phyloP scores from a whole-genome alignment of 495 filamentous ascomycete species.

The Bryoglossum gracile region DNA sequence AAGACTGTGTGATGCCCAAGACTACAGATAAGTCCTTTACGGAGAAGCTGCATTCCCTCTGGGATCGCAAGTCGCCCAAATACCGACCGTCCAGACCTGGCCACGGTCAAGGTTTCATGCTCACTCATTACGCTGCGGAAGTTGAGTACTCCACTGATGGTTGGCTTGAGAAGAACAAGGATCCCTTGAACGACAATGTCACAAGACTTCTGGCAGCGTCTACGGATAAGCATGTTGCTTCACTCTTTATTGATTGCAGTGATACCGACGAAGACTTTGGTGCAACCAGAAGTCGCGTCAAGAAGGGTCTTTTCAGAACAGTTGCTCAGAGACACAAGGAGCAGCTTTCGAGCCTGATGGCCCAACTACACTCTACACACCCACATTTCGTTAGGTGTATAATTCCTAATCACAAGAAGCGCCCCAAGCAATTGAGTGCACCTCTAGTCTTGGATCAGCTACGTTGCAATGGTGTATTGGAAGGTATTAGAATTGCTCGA shows the following conservation, averaged over 20 bases:
- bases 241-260: constrained; percentile 80
- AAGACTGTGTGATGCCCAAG: constrained; percentile 99
- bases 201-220: constrained; percentile 82
- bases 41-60: constrained; percentile 91
- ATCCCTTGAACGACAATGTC: constrained; percentile 94
- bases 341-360: constrained; percentile 89
- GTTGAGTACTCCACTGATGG: constrained; percentile 94
- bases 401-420: constrained; percentile 96
- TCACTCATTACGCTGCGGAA: constrained; percentile 98
- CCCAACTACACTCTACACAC: constrained; percentile 90
- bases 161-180: constrained; percentile 99
- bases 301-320: constrained; percentile 95
- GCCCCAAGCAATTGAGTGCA: constrained; percentile 85
- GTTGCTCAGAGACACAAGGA: constrained; percentile 98
- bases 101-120: constrained; percentile 91
- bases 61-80: constrained; percentile 93
- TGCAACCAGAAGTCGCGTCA: constrained; percentile 71
- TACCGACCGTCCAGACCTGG: constrained; percentile 81
- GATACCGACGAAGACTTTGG: constrained; percentile 60
- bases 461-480: constrained; percentile 95
- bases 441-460: constrained; percentile 91
- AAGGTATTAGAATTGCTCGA: constrained; percentile 94
- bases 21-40: constrained; percentile 96
- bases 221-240: constrained; percentile 71
- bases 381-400: constrained; percentile 99